Conservation (phyloP, 176 grass and related monocot genomes). For the Poa pratensis region DNA sequence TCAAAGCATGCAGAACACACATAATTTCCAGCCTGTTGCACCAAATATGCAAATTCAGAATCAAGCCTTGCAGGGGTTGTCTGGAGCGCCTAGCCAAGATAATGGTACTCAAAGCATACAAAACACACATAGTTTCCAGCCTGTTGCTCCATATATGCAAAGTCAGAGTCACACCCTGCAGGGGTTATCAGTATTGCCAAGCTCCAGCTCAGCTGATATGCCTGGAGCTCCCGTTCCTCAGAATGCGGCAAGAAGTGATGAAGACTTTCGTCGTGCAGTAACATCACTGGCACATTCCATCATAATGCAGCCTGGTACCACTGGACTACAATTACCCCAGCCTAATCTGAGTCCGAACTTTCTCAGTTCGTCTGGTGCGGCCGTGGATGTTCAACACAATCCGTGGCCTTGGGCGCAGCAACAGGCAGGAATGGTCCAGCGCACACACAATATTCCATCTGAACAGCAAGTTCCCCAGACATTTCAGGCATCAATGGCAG, state of each 20-base stretch:
- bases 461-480: conserved; percentile 47
- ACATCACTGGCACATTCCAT: conserved; percentile 82
- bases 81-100: conserved; percentile 33
- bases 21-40: conserved; percentile 55
- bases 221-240: conserved; percentile 51
- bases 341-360: conserved; percentile 44
- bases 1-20: conserved; percentile 44
- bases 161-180: conserved; percentile 50
- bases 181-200: conserved; percentile 41
- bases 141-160: conserved; percentile 45
- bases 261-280: conserved; percentile 66
- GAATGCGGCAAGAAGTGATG: conserved; percentile 59
- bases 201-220: conserved; percentile 51
- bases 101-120: conserved; percentile 46
- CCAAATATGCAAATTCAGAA: conserved; percentile 43
- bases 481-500: conserved; percentile 41
- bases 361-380: conserved; percentile 25
- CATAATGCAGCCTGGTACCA: conserved; percentile 54
- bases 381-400: conserved; percentile 49
- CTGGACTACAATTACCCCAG: conserved; percentile 52
- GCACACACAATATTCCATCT: conserved; percentile 37
- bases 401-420: conserved; percentile 51
- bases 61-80: conserved; percentile 48
- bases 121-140: conserved; percentile 51
- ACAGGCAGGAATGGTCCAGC: conserved; percentile 41